Evolutionary conservation across 331 rosid genomes (phyloP).

Genomic region (Rhamnella rubrinervis): DNA sequence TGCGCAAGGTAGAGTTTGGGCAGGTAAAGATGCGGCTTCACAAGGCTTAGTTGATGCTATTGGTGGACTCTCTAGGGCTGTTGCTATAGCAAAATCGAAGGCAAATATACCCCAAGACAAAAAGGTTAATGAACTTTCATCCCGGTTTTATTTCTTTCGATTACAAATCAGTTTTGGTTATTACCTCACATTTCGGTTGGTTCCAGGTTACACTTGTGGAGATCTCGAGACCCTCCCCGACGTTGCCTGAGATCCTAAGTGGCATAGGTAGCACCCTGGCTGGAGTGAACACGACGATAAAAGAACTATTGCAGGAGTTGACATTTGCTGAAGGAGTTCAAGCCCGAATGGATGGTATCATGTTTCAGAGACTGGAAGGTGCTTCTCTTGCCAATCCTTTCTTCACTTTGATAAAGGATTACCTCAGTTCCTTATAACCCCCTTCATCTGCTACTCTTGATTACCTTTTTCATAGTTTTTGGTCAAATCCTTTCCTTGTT

Average conservation of each 20-base stretch:
- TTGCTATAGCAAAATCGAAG: conserved; percentile 83
- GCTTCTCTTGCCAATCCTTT: conserved; percentile 60
- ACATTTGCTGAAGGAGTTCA: conserved; percentile 75
- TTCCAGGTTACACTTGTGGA: conserved; percentile 82
- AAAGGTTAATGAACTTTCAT: conserved; percentile 41
- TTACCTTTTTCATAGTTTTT: too few relatives aligned
- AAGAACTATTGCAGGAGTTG: conserved; percentile 51
- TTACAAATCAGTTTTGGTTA: neutral
- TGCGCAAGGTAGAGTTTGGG: conserved; percentile 98
- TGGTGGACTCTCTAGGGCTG: conserved; percentile 89
- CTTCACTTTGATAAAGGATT: conserved; percentile 60
- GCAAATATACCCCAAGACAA: conserved; percentile 85
- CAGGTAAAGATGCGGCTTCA: conserved; percentile 81
- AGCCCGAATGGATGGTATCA: conserved; percentile 90
- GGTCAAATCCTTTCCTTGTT: too few relatives aligned
- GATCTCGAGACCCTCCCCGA: conserved; percentile 65
- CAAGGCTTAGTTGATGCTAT: conserved; percentile 90
- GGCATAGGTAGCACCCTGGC: conserved; percentile 56
- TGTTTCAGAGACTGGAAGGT: conserved; percentile 74
- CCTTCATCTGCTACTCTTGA: neutral
- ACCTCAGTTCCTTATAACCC: conserved; percentile 59
- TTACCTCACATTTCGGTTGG: neutral
- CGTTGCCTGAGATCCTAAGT: conserved; percentile 66
- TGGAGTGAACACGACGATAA: conserved; percentile 64
- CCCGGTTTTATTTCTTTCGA: neutral